Base-by-base conservation (phyloP, 805 yeast genomes). In the Millerozyma miso region DNA sequence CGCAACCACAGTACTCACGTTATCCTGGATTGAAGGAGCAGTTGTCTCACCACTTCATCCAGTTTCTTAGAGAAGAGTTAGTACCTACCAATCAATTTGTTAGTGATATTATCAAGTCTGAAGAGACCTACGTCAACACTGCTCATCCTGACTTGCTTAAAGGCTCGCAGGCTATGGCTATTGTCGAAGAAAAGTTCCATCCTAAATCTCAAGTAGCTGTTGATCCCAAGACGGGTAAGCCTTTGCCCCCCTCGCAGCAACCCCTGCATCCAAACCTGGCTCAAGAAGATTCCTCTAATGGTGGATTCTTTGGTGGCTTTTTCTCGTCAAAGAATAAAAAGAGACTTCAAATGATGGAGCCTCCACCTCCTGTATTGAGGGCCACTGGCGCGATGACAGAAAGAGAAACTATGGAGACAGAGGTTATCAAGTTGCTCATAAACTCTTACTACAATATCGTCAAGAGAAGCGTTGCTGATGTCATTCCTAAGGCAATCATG, bases 101-200 rank as follows among this genome's bases (percentile, higher is more conserved):
- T 33, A 65, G 73, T 29, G 97, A 93, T 62, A 76, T 93, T 45
- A 88, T 93, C 53, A 71, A 66, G 45, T 73, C 96, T 46, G 99
- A 93, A 67, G 91, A 90, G 58, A 84, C 96, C 3, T 93, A 93
- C 65, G 89, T 93, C 54, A 93, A 93, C 67, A 93, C 99, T 3
- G 98, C 96, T 2, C 99, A 93, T 60, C 97, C 98, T 3, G 98
- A 93, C 62, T 79, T 93, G 58, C 76, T 93, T 54, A 90, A 87
- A 62, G 99, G 99, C 37, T 84, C 95, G 29, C 90, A 85, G 58
- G 98, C 98, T 4, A 85, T 91, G 93, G 81, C 86, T 3, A 82
- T 88, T 63, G 96, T 93, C 29, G 83, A 87, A 61, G 97, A 93
- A 53, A 87, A 81, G 62, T 69, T 88, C 65, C 93, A 81, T 55